phyloP scores from a whole-genome alignment of 2,329 filamentous ascomycete genomes.

The Nectriaceae sp. region DNA sequence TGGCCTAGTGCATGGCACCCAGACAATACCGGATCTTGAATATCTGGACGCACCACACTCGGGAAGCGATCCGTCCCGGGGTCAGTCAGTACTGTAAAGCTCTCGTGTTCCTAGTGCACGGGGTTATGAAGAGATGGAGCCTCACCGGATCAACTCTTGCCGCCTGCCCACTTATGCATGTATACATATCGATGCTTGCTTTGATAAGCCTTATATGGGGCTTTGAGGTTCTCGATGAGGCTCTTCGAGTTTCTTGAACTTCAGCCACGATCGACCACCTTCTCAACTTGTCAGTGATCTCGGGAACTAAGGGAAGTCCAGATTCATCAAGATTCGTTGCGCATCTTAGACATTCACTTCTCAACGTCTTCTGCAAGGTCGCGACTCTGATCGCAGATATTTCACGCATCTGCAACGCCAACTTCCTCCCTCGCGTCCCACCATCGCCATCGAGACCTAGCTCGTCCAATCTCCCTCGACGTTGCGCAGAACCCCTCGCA shows the following conservation, averaged over 20 bases:
- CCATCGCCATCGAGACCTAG: constrained; percentile 8
- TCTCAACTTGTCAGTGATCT: not conserved
- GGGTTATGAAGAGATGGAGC: not conserved
- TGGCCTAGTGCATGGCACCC: constrained; percentile 4
- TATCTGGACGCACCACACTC: not conserved
- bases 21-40: constrained; percentile 18
- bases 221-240: not conserved
- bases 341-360: not conserved
- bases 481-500: not conserved
- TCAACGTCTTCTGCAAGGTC: not conserved
- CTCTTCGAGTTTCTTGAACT: not conserved
- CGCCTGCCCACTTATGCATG: no score
- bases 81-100: not conserved
- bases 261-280: not conserved
- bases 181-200: no score
- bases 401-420: constrained; percentile 2
- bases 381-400: not conserved
- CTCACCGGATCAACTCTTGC: not conserved
- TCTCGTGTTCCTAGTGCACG: not conserved
- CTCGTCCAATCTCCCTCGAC: constrained; percentile 12
- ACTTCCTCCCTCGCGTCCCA: constrained; percentile 15
- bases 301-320: not conserved
- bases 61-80: not conserved
- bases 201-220: not conserved
- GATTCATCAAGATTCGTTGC: not conserved